Conservation (phyloP, 2,329 filamentous ascomycete genomes). For the Sarocladium kiliense region DNA sequence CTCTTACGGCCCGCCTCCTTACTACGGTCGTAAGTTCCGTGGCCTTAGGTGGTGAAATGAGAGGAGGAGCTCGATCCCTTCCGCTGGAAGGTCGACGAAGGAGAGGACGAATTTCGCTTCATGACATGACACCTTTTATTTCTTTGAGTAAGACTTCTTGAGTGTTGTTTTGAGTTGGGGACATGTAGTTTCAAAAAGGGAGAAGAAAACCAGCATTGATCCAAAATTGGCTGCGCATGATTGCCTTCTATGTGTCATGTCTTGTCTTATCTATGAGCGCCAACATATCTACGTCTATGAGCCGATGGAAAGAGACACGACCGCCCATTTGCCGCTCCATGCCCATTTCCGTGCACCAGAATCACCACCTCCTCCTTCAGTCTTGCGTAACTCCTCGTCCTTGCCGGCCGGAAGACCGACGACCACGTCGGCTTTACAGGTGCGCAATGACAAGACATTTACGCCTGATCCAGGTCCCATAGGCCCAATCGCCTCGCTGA, state of each 20-base stretch:
- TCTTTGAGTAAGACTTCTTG: background rate
- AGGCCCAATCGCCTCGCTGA: constrained; percentile 77
- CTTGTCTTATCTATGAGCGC: background rate
- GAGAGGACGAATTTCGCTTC: background rate
- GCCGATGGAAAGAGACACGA: constrained; percentile 54
- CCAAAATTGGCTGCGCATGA: background rate
- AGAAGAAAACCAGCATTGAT: background rate
- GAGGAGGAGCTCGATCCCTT: background rate
- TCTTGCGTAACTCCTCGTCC: constrained; percentile 72
- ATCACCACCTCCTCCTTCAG: constrained; percentile 65
- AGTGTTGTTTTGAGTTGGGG: background rate
- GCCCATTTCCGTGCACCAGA: constrained; percentile 76
- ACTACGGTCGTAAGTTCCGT: constrained; percentile 15
- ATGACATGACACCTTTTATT: background rate
- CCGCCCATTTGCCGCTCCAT: constrained; percentile 94
- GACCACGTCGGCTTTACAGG: constrained; percentile 94
- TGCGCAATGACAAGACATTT: constrained; percentile 80
- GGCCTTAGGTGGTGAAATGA: background rate
- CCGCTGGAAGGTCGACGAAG: background rate
- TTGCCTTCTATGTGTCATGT: background rate
- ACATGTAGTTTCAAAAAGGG: background rate
- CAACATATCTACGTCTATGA: constrained; percentile 15
- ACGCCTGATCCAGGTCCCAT: constrained; percentile 77
- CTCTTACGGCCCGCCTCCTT: constrained; percentile 14
- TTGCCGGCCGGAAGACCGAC: constrained; percentile 78